Conservation (phyloP, 306 rosid species). For the Cercis canadensis region DNA sequence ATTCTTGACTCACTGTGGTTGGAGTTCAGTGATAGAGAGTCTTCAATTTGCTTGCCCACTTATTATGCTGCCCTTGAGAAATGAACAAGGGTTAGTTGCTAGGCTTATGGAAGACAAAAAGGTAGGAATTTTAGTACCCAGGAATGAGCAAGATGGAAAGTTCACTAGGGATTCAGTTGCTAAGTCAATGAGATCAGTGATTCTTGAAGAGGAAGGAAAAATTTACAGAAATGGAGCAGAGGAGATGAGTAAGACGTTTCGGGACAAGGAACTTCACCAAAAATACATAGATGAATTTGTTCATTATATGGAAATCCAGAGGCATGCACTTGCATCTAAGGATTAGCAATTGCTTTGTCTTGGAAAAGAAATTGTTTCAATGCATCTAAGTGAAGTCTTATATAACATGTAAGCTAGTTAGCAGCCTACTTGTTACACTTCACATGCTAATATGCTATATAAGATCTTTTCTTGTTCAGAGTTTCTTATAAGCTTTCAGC, state of each 20-base stretch:
- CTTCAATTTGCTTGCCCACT: constrained; percentile 29
- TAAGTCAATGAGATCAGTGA: constrained; percentile 33
- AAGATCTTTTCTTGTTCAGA: too few relatives aligned
- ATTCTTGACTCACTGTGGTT: constrained; percentile 44
- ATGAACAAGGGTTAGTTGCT: constrained; percentile 32
- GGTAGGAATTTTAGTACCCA: constrained; percentile 38
- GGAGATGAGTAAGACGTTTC: constrained; percentile 29
- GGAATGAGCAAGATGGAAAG: constrained; percentile 41
- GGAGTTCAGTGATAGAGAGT: too few relatives aligned
- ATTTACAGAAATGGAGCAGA: constrained; percentile 39
- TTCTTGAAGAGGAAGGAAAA: constrained; percentile 46
- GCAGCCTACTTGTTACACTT: too few relatives aligned
- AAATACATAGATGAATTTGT: too few relatives aligned
- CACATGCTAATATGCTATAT: too few relatives aligned
- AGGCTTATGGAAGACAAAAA: constrained; percentile 40
- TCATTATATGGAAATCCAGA: too few relatives aligned
- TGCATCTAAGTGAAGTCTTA: too few relatives aligned
- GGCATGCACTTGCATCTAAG: too few relatives aligned
- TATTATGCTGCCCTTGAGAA: constrained; percentile 33
- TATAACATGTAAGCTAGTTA: too few relatives aligned
- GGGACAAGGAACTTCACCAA: constrained; percentile 23
- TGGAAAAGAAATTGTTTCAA: too few relatives aligned
- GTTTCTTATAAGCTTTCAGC: too few relatives aligned
- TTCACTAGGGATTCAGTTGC: constrained; percentile 47
- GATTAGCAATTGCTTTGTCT: too few relatives aligned